Evolutionary conservation across 2,329 filamentous ascomycete species (phyloP).

Genomic region (Berkeleyomyces rouxiae): DNA sequence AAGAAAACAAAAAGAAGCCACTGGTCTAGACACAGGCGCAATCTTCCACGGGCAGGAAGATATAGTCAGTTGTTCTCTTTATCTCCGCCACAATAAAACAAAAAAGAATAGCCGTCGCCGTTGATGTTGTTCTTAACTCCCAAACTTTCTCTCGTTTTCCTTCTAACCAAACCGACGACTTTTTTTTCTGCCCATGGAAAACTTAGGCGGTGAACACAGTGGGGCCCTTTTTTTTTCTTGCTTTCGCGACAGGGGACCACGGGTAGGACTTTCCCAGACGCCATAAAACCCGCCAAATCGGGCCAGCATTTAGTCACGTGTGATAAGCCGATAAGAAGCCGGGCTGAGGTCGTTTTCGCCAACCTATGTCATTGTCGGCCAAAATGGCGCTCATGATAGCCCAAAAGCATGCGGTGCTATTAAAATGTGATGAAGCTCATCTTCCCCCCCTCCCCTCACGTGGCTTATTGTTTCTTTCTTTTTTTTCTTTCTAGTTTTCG

Average conservation of each 20-base stretch:
- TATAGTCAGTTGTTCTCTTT: neutral
- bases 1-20: neutral
- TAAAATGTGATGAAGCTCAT: neutral
- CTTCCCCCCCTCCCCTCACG: neutral
- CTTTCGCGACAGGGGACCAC: too few relatives aligned
- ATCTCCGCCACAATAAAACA: neutral
- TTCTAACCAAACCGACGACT: slow-evolving; percentile 7
- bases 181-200: slow-evolving; percentile 13
- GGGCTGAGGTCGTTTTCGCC: neutral
- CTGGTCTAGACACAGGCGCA: neutral
- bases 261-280: too few relatives aligned
- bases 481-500: neutral
- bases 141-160: neutral
- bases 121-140: neutral
- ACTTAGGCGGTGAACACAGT: slow-evolving; percentile 9
- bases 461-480: neutral
- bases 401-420: neutral
- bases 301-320: neutral
- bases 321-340: neutral
- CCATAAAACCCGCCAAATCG: too few relatives aligned
- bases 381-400: neutral
- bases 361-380: slow-evolving; percentile 1
- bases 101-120: neutral
- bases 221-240: slow-evolving; percentile 3
- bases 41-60: neutral